phyloP scores from a whole-genome alignment of 208 protist species.

The Acanthamoeba lenticulata region DNA sequence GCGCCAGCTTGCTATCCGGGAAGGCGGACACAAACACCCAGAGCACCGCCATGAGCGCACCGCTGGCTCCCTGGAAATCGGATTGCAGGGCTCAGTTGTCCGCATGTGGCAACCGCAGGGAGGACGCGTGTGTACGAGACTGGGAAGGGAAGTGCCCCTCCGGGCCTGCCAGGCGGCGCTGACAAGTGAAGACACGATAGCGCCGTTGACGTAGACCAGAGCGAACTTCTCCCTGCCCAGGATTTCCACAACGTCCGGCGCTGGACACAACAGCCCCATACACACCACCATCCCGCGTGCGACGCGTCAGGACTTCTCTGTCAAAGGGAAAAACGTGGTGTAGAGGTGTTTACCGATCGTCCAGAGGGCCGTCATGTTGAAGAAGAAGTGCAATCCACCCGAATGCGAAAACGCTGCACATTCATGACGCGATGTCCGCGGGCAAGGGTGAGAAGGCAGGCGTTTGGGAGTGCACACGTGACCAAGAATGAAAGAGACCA shows the following conservation, averaged over 20 bases:
- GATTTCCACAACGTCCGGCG: not conserved
- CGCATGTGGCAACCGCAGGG: too few species aligned
- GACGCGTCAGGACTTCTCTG: not conserved
- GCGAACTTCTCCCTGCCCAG: not conserved
- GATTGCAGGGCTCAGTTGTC: too few species aligned
- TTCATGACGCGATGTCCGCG: not conserved
- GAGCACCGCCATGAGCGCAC: not conserved
- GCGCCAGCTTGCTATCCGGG: not conserved
- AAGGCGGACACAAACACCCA: conserved; percentile 43
- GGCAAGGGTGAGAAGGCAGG: not conserved
- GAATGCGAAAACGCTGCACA: not conserved
- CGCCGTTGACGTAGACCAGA: conserved; percentile 4
- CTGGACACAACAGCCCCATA: not conserved
- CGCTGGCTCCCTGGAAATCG: not conserved
- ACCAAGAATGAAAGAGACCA: not conserved
- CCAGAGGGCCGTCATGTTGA: conserved; percentile 24
- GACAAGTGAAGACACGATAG: not conserved
- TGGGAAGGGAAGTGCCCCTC: not conserved
- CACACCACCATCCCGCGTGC: not conserved
- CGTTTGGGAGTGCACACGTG: not conserved
- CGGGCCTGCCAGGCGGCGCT: not conserved
- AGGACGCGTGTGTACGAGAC: not conserved
- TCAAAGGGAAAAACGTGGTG: not conserved
- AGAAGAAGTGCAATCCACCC: not conserved
- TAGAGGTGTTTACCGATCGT: not conserved